Evolutionary conservation across 2,329 filamentous ascomycete species (phyloP), one percentile per base, ranked within the genome.

Genomic region (Colletotrichum navitas): DNA sequence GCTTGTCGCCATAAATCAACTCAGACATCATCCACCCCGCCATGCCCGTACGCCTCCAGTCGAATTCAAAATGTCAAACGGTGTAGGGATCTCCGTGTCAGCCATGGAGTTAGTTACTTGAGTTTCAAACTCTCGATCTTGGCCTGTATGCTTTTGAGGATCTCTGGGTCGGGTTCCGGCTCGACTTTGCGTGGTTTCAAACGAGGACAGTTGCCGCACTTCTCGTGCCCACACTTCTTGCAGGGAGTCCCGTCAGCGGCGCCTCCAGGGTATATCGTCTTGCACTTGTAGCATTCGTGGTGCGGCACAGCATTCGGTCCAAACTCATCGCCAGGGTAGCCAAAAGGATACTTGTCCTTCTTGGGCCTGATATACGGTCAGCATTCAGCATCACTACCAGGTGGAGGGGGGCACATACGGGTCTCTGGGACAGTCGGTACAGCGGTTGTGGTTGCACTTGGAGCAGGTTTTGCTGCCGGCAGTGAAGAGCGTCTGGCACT

Each of bases 391-490:
- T 26, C 26, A 21, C 26, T 3, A 41, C 8, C 69, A 16, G 34
- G 29, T 14, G 52, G 16, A 24, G 43, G 39, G 14, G 21, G 64
- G 43, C 7, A 90, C 92, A 80, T 88, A 94, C 87, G 94, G 94
- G 77, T 94, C 91, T 76, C 94, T 87, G 36, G 93, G 93, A 80
- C 94, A 97, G 78, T 92, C 92, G 49, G 90, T 93, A 84, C 94
- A 97, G 65, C 93, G 90, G 63, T 86, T 80, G 80, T 97, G 94
- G 36, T 85, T 83, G 80, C 94, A 97, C 49, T 85, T 85, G 10
- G 85, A 81, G 79, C 94, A 97, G 0, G 78, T 88, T 83, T 91
- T 93, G 71, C 81, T 84, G 41, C 86, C 84, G 7, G 85, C 77
- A 1, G 82, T 80, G 78, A 94, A 96, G 1, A 91, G 78, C 2